These are phyloP conservation scores for Rhododendron williamsianum DNA, from an alignment of 148 eudicot genomes.

Conservation along the genomic window DNA sequence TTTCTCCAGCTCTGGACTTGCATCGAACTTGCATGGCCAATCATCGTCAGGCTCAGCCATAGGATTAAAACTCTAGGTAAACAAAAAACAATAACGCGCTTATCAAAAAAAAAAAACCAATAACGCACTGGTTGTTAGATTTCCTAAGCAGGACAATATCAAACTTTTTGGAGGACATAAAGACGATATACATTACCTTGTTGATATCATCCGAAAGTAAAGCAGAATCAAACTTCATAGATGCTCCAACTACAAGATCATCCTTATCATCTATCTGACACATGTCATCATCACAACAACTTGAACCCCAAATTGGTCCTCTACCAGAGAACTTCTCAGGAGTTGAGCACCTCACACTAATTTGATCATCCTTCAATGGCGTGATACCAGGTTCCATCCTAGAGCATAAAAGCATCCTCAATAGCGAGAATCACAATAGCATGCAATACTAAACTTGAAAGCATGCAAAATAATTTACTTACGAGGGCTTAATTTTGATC, in stretches of 20 bases:
- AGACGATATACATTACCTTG: slow-evolving; percentile 37
- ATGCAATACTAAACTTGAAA: neutral
- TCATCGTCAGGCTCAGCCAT: slow-evolving; percentile 65
- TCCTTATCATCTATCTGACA: slow-evolving; percentile 65
- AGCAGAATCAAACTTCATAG: slow-evolving; percentile 22
- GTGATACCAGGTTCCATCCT: slow-evolving; percentile 31
- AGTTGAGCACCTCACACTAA: slow-evolving; percentile 51
- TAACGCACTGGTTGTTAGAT: neutral
- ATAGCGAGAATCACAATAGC: slow-evolving; percentile 9
- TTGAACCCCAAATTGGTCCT: slow-evolving; percentile 39
- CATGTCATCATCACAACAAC: slow-evolving; percentile 64
- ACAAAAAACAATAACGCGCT: neutral
- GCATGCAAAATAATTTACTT: slow-evolving; percentile 15
- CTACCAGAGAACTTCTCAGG: slow-evolving; percentile 44
- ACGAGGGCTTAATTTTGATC: slow-evolving; percentile 36
- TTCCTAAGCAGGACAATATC: neutral
- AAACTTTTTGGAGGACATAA: neutral
- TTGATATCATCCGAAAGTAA: slow-evolving; percentile 33
- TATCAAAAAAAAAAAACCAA: neutral
- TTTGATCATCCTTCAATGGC: slow-evolving; percentile 33
- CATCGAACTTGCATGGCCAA: slow-evolving; percentile 55
- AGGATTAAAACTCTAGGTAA: slow-evolving; percentile 71
- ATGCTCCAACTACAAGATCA: slow-evolving; percentile 29
- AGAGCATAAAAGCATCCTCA: slow-evolving; percentile 21
- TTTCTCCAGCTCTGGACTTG: slow-evolving; percentile 35